Percentiles rank a stretch among this genome's conserved stretches.
These are phyloP conservation scores for Wickerhamiella shivajii DNA, from an alignment of 805 yeast species.

Conservation along the genomic window DNA sequence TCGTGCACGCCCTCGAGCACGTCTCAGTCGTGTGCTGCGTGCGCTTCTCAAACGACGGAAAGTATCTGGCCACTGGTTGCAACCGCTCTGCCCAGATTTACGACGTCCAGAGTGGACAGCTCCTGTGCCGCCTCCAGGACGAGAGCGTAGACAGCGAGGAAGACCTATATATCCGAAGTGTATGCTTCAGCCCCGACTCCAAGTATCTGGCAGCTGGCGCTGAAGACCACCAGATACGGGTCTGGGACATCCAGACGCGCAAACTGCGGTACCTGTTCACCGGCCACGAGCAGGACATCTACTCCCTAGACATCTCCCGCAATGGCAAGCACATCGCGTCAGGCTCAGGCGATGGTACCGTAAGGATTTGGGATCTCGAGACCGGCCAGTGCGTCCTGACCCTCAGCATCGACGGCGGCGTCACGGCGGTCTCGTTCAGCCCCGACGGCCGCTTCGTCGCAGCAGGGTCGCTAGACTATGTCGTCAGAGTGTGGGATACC, in stretches of 20 bases:
- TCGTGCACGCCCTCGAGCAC: slow-evolving; percentile 83
- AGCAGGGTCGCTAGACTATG: slow-evolving; percentile 90
- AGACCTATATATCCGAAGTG: slow-evolving; percentile 86
- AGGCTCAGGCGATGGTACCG: slow-evolving; percentile 94
- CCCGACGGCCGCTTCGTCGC: slow-evolving; percentile 91
- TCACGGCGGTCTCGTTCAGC: slow-evolving; percentile 92
- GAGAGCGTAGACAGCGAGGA: slow-evolving; percentile 58
- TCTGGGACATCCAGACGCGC: slow-evolving; percentile 85
- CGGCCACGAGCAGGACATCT: slow-evolving; percentile 97
- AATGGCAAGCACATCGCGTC: slow-evolving; percentile 86
- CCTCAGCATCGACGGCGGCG: slow-evolving; percentile 89
- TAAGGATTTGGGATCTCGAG: slow-evolving; percentile 88
- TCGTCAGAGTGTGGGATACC: slow-evolving; percentile 95
- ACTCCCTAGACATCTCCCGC: slow-evolving; percentile 87
- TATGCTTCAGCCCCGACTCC: slow-evolving; percentile 92
- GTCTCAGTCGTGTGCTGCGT: slow-evolving; percentile 95
- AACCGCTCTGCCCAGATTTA: slow-evolving; percentile 91
- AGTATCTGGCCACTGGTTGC: slow-evolving; percentile 90
- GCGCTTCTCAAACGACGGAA: slow-evolving; percentile 80
- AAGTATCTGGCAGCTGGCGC: slow-evolving; percentile 89
- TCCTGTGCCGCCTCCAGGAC: slow-evolving; percentile 74
- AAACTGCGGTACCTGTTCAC: slow-evolving; percentile 65
- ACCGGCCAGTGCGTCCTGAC: slow-evolving; percentile 82
- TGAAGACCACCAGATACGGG: slow-evolving; percentile 61
- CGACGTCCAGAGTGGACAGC: slow-evolving; percentile 80